Evolutionary conservation across 2,329 filamentous ascomycete species (phyloP).

Genomic region (Sclerotiophoma versabilis): DNA sequence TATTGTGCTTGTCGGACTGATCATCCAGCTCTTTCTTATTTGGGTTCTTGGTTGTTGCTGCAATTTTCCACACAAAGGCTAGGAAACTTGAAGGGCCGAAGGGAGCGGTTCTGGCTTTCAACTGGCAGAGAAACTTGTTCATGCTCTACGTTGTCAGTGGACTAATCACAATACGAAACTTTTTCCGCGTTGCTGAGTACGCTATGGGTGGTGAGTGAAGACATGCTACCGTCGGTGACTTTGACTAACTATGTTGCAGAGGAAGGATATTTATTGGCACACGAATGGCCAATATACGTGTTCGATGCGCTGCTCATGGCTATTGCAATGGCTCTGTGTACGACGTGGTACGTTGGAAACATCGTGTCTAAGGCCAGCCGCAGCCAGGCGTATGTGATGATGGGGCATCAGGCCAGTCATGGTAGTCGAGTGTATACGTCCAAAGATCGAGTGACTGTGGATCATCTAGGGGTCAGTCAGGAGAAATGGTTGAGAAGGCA

Average conservation of each 20-base stretch:
- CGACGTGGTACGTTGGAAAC: not conserved
- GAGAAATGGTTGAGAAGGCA: not conserved
- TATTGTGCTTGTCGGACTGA: slow-evolving; percentile 60
- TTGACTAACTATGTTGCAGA: not conserved
- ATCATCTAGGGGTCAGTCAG: no score
- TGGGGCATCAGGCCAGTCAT: not conserved
- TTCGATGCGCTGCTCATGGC: slow-evolving; percentile 58
- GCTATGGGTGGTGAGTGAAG: slow-evolving; percentile 15
- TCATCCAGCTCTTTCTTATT: slow-evolving; percentile 64
- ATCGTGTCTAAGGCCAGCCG: not conserved
- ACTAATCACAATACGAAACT: slow-evolving; percentile 54
- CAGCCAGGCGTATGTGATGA: not conserved
- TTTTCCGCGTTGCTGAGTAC: slow-evolving; percentile 58
- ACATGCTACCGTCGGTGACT: not conserved
- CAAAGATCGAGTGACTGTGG: no score
- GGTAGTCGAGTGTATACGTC: not conserved
- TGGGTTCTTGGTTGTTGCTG: slow-evolving; percentile 57
- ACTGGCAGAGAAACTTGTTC: slow-evolving; percentile 39
- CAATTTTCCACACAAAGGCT: slow-evolving; percentile 48
- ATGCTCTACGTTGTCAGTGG: slow-evolving; percentile 46
- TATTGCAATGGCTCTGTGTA: slow-evolving; percentile 15
- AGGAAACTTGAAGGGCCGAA: not conserved
- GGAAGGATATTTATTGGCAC: slow-evolving; percentile 56
- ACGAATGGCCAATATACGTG: slow-evolving; percentile 60
- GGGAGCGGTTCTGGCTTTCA: not conserved